A percentile compares a stretch with the other conserved stretches of the same genome.
phyloP scores from a whole-genome alignment of 352 stramenopile species.

The Poterioochromonas sp. region DNA sequence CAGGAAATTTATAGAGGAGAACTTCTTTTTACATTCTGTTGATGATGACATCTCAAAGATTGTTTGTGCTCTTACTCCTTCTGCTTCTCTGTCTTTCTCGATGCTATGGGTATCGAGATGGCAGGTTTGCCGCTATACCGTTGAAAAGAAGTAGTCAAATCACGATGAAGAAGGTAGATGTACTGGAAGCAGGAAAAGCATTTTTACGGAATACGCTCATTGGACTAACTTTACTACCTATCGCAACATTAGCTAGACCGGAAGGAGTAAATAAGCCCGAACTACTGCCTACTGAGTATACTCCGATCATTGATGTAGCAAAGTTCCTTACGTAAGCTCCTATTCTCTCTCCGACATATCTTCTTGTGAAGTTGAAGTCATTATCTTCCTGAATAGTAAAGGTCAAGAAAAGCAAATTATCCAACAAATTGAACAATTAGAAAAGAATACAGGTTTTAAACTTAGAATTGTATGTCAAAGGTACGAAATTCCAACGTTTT shows the following conservation, averaged over 20 bases:
- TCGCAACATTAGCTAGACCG: not conserved
- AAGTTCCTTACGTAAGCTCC: constrained; percentile 37
- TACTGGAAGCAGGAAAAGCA: no score
- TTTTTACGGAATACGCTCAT: no score
- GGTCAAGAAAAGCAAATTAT: constrained; percentile 41
- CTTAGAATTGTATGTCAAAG: constrained; percentile 42
- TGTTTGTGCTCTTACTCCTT: no score
- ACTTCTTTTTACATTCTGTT: no score
- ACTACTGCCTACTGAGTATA: constrained; percentile 40
- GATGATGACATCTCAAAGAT: no score
- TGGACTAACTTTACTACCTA: no score
- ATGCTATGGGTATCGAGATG: no score
- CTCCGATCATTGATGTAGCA: constrained; percentile 42
- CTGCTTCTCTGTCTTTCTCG: no score
- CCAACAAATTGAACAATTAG: constrained; percentile 37
- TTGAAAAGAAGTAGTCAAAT: no score
- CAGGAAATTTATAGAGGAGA: no score
- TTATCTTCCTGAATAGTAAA: not conserved
- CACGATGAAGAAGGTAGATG: no score
- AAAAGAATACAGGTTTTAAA: constrained; percentile 42
- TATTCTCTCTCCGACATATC: not conserved
- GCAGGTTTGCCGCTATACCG: no score
- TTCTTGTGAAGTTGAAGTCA: not conserved
- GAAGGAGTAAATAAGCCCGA: constrained; percentile 30
- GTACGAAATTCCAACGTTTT: not conserved